phyloP scores from a whole-genome alignment of 129 eudicot species.

The Lactuca sativa region DNA sequence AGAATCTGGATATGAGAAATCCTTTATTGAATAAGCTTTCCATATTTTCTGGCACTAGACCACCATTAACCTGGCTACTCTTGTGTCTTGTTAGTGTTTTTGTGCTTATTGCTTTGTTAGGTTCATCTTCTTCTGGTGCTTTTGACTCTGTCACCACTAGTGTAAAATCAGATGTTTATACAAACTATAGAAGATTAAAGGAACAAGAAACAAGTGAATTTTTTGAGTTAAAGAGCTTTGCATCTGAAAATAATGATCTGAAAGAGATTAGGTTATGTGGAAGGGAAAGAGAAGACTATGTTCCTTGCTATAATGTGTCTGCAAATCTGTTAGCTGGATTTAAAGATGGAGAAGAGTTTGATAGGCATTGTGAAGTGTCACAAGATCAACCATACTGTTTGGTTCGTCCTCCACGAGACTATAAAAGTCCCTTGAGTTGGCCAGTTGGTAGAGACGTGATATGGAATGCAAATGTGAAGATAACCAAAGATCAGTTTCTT shows the following conservation, averaged over 20 bases:
- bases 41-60: conserved; percentile 51
- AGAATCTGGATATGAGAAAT: conserved; percentile 71
- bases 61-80: conserved; percentile 66
- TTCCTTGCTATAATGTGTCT: conserved; percentile 90
- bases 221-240: conserved; percentile 51
- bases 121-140: conserved; percentile 56
- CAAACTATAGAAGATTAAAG: conserved; percentile 76
- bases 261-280: conserved; percentile 62
- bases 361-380: conserved; percentile 80
- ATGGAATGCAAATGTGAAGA: conserved; percentile 95
- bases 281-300: conserved; percentile 75
- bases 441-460: conserved; percentile 90
- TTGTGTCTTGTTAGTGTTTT: conserved; percentile 55
- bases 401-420: conserved; percentile 89
- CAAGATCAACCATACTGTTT: conserved; percentile 51
- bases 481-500: conserved; percentile 85
- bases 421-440: conserved; percentile 83
- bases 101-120: conserved; percentile 55
- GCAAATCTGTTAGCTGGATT: conserved; percentile 61
- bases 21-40: conserved; percentile 57
- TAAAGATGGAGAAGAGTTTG: conserved; percentile 83
- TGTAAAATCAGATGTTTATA: conserved; percentile 48
- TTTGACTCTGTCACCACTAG: conserved; percentile 36
- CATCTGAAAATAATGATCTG: conserved; percentile 34
- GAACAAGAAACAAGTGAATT: conserved; percentile 68